Base-by-base conservation (phyloP, 1,139 yeast genomes). In the Blastobotrys aristatus region DNA sequence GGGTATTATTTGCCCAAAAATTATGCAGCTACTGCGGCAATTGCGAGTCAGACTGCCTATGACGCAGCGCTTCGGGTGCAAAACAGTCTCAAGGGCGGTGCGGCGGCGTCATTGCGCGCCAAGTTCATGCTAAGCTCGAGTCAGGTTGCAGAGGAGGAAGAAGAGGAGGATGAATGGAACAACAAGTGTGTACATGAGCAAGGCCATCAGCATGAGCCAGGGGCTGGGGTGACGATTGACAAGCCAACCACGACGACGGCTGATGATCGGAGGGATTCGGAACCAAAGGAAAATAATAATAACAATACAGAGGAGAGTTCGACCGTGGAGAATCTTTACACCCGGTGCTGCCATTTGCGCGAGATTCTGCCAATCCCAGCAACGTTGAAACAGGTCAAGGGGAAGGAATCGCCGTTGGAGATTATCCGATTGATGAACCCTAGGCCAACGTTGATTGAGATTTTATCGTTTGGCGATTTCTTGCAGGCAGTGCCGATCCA, bases 331-430 rank as follows among this genome's bases (percentile, higher is more conserved):
- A 58, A 33, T 48, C 44, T 90, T 14, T 90, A 90, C 64, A 87
- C 97, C 0, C 72, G 97, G 55, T 89, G 97, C 63, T 90, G 97
- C 61, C 97, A 90, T 66, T 71, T 90, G 52, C 74, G 97, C 47
- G 97, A 90, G 60, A 90, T 90, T 47, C 68, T 90, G 54, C 97
- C 97, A 0, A 89, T 90, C 51, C 95, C 96, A 1, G 95, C 96
- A 0, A 88, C 95, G 0, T 65, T 88, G 57, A 84, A 83, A 59
- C 97, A 90, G 63, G 74, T 90, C 50, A 85, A 84, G 60, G 81
- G 81, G 52, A 86, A 86, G 59, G 66, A 80, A 0, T 76, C 82
- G 38, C 96, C 96, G 1, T 69, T 90, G 43, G 85, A 83, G 50
- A 82, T 82, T 6, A 69, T 90, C 53, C 84, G 87, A 59, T 74